Evolutionary conservation across 768 basidiomycete species (phyloP).

Genomic region (Lactarius deliciosus): DNA sequence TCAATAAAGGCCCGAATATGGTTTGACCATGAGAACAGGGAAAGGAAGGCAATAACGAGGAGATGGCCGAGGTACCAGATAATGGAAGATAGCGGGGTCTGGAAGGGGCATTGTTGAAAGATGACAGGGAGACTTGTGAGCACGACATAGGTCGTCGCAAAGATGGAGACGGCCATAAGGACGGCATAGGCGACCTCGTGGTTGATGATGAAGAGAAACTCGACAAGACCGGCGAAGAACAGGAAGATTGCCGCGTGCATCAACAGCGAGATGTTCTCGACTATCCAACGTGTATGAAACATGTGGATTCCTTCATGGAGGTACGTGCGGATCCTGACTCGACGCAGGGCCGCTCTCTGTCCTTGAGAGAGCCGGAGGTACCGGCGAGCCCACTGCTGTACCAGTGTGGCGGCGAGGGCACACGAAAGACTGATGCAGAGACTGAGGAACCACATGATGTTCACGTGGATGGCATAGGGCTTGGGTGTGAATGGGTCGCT

Average conservation of each 20-base stretch:
- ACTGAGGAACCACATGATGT: constrained; percentile 29
- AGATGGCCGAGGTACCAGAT: constrained; percentile 8
- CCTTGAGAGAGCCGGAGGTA: constrained; percentile 16
- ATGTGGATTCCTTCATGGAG: constrained; percentile 2
- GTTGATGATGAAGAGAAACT: constrained; percentile 6
- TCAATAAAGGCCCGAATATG: not conserved
- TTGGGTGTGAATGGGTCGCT: not conserved
- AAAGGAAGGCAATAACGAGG: not conserved
- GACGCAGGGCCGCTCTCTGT: not conserved
- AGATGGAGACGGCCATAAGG: constrained; percentile 3
- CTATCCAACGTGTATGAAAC: constrained; percentile 12
- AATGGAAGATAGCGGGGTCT: constrained; percentile 5
- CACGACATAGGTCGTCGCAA: not conserved
- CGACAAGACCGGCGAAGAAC: constrained; percentile 14
- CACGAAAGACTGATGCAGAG: constrained; percentile 18
- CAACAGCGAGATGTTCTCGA: constrained; percentile 14
- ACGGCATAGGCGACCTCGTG: not conserved
- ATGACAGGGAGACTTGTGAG: constrained; percentile 3
- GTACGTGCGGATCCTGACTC: constrained; percentile 19
- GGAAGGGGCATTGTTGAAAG: constrained; percentile 4
- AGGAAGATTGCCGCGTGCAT: constrained; percentile 13
- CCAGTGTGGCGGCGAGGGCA: constrained; percentile 21
- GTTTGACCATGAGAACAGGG: constrained; percentile 6
- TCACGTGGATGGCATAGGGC: constrained; percentile 16
- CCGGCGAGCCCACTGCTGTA: constrained; percentile 23